phyloP scores from a whole-genome alignment of 768 basidiomycete species.

The Phaeotremella fagi region DNA sequence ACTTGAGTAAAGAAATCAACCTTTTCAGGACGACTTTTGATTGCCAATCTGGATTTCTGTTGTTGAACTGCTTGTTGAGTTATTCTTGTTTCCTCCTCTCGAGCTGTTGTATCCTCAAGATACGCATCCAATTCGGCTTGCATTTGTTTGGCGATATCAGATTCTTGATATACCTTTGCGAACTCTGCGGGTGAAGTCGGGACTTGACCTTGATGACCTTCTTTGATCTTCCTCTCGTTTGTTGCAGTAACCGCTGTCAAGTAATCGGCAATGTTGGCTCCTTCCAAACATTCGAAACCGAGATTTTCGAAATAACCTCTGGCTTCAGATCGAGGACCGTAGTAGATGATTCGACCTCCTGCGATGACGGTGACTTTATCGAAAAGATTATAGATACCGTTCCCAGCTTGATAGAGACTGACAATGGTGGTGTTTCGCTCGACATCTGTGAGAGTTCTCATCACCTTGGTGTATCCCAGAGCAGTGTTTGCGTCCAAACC shows the following conservation, averaged over 20 bases:
- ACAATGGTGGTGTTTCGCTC: constrained; percentile 35
- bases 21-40: constrained; percentile 25
- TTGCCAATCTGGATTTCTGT: constrained; percentile 28
- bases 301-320: constrained; percentile 47
- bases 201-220: constrained; percentile 27
- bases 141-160: constrained; percentile 30
- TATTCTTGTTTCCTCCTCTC: constrained; percentile 17
- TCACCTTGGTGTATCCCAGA: constrained; percentile 30
- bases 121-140: constrained; percentile 32
- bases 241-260: constrained; percentile 35
- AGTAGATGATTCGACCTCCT: constrained; percentile 53
- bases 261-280: constrained; percentile 41
- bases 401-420: constrained; percentile 41
- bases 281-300: constrained; percentile 37
- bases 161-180: constrained; percentile 23
- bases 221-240: constrained; percentile 18
- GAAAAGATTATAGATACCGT: constrained; percentile 46
- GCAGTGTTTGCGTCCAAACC: constrained; percentile 44
- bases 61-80: constrained; percentile 19
- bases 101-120: constrained; percentile 9
- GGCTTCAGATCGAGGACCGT: constrained; percentile 50
- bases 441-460: constrained; percentile 34
- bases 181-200: constrained; percentile 38
- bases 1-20: constrained; percentile 33
- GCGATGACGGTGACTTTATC: constrained; percentile 54